Percentiles rank a stretch among this genome's conserved stretches.
These are phyloP conservation scores for Hawksworthiomyces lignivorus DNA, from an alignment of 2,329 filamentous ascomycete genomes.

Conservation along the genomic window DNA sequence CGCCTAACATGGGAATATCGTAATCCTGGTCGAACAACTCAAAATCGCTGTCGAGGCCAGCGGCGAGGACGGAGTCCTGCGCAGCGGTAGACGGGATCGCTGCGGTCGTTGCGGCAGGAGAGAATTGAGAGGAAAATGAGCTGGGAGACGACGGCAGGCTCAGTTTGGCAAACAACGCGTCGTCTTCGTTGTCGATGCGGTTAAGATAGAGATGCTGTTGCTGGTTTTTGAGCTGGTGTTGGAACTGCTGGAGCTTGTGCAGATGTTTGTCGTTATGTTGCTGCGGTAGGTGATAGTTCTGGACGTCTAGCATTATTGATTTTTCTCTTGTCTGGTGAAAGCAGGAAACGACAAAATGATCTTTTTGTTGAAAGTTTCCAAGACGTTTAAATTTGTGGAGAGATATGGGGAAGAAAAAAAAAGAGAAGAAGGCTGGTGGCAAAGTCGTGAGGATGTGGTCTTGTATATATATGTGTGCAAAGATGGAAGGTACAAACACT, in stretches of 20 bases:
- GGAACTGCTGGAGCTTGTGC: constrained; percentile 11
- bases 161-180: constrained; percentile 15
- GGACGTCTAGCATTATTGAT: constrained; percentile 16
- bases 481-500: constrained; percentile 1
- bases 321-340: not conserved
- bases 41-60: constrained; percentile 20
- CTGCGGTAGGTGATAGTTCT: constrained; percentile 18
- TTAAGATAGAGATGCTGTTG: not conserved
- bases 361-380: not conserved
- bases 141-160: constrained; percentile 23
- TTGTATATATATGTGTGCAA: constrained; percentile 5
- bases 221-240: constrained; percentile 10
- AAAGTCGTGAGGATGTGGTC: constrained; percentile 1
- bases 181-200: constrained; percentile 8
- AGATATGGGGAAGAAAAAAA: not conserved
- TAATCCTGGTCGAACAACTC: constrained; percentile 4
- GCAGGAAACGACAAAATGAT: not conserved
- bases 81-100: constrained; percentile 20
- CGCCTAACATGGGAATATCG: constrained; percentile 16
- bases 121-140: constrained; percentile 15
- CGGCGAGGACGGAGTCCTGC: constrained; percentile 14
- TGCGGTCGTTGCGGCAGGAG: constrained; percentile 27
- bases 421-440: constrained; percentile 2
- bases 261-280: constrained; percentile 19
- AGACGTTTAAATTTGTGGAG: constrained; percentile 1